phyloP scores from a whole-genome alignment of 108 stramenopile genomes.

The Nitzschia palea region DNA sequence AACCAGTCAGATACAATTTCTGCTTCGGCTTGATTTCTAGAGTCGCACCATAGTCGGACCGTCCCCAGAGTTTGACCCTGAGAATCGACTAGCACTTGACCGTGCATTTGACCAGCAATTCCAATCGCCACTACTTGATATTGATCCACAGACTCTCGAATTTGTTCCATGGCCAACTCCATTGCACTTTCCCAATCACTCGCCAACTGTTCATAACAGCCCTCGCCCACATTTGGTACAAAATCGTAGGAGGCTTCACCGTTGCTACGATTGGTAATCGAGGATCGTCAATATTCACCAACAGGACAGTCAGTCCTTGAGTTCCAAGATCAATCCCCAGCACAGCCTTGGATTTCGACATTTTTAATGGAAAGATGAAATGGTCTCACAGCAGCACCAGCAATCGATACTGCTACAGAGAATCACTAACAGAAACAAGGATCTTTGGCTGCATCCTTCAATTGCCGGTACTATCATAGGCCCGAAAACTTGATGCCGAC shows the following conservation, averaged over 20 bases:
- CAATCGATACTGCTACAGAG: too few relatives aligned
- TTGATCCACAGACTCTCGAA: background rate
- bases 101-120: slow-evolving; percentile 55
- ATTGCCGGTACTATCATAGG: too few relatives aligned
- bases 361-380: too few relatives aligned
- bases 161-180: slow-evolving; percentile 12
- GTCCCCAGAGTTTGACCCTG: slow-evolving; percentile 19
- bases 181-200: slow-evolving; percentile 43
- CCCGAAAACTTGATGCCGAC: too few relatives aligned
- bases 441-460: too few relatives aligned
- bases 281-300: slow-evolving; percentile 13
- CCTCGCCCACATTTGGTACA: slow-evolving; percentile 5
- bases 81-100: slow-evolving; percentile 32
- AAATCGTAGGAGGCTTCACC: slow-evolving; percentile 37
- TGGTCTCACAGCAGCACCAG: too few relatives aligned
- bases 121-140: slow-evolving; percentile 27
- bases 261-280: slow-evolving; percentile 24
- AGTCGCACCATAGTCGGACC: slow-evolving; percentile 53
- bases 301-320: slow-evolving; percentile 46
- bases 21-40: slow-evolving; percentile 39
- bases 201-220: slow-evolving; percentile 47
- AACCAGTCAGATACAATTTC: slow-evolving; percentile 33
- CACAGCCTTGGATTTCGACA: slow-evolving; percentile 5
- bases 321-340: slow-evolving; percentile 52
- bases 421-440: too few relatives aligned